These are phyloP conservation scores for Chaetomium tenue DNA, from an alignment of 495 filamentous ascomycete genomes.

Conservation along the genomic window DNA sequence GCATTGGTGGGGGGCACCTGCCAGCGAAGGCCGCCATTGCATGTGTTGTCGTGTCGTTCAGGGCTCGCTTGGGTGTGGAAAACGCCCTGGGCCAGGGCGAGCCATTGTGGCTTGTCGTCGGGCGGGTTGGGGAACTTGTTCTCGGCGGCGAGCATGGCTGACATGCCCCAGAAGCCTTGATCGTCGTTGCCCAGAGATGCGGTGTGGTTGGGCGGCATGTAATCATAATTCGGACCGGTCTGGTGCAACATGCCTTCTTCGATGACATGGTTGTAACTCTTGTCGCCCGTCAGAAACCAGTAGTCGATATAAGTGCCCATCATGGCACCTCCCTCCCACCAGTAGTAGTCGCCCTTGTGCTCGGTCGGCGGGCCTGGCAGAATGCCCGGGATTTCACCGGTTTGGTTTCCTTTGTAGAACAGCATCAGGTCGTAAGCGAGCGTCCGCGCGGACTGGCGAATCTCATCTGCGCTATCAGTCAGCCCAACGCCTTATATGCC, in stretches of 20 bases:
- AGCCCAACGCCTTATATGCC: not conserved
- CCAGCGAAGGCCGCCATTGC: slow-evolving; percentile 73
- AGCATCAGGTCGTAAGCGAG: slow-evolving; percentile 65
- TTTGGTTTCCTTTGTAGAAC: slow-evolving; percentile 62
- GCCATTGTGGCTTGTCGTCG: slow-evolving; percentile 63
- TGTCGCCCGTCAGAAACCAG: slow-evolving; percentile 67
- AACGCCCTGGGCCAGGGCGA: slow-evolving; percentile 70
- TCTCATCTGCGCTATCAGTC: slow-evolving; percentile 48
- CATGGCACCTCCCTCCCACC: slow-evolving; percentile 57
- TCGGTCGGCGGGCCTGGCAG: slow-evolving; percentile 53
- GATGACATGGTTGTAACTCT: slow-evolving; percentile 59
- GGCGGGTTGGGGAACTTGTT: slow-evolving; percentile 64
- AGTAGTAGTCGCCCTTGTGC: slow-evolving; percentile 53
- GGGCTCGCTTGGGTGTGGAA: slow-evolving; percentile 68
- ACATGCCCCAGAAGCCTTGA: slow-evolving; percentile 79
- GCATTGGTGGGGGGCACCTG: slow-evolving; percentile 72
- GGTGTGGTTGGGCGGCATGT: slow-evolving; percentile 68
- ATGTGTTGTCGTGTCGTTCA: slow-evolving; percentile 57
- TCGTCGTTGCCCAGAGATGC: slow-evolving; percentile 77
- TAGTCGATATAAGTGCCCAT: slow-evolving; percentile 65
- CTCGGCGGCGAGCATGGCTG: slow-evolving; percentile 75
- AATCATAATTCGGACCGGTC: slow-evolving; percentile 56
- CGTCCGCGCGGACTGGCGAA: slow-evolving; percentile 59
- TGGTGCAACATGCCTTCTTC: slow-evolving; percentile 63
- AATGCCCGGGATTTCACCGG: slow-evolving; percentile 64